Base-by-base conservation (phyloP, 768 basidiomycete genomes). In the Lentinula sp. region DNA sequence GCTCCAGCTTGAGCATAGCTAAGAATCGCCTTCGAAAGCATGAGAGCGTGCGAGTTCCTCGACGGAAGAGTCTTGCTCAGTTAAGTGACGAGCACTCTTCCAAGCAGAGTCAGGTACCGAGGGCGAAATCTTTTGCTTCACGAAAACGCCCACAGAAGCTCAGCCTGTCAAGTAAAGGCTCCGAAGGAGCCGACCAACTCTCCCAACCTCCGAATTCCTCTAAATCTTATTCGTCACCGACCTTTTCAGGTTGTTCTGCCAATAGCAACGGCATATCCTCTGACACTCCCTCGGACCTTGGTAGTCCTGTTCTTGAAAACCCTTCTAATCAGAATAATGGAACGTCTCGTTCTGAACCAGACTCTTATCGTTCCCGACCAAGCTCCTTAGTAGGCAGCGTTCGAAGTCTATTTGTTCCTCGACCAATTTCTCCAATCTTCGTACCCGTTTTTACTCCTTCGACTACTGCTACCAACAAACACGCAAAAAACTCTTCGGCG, bases 21-120 rank as follows among this genome's bases (percentile, higher is more conserved):
- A 84, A 84, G 65, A 82, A 74, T 70, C 80, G 83, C 34, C 75
- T 89, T 60, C 83, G 80, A 6, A 83, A 80, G 65, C 85, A 88
- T 65, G 88, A 90, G 70, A 89, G 87, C 55, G 81, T 90, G 21
- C 80, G 86, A 28, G 82, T 89, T 50, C 81, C 84, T 31, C 76
- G 88, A 59, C 78, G 82, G 63, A 83, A 76, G 70, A 82, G 84
- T 61, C 75, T 81, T 32, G 39, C 21, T 31, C 43, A 39, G 34
- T 51, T 37, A 5, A 32, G 18, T 43, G 60, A 60, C 10, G 42
- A 28, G 10, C 37, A 5, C 23, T 21, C 7, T 32, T 13, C 3
- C 13, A 31, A 3, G 16, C 18, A 10, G 5, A 43, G 35, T 35
- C 43, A 4, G 21, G 46, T 23, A 45, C 16, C 61, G 43, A 59